Evolutionary conservation across 495 filamentous ascomycete species (phyloP).

Genomic region (Friedmanniomyces endolithicus): DNA sequence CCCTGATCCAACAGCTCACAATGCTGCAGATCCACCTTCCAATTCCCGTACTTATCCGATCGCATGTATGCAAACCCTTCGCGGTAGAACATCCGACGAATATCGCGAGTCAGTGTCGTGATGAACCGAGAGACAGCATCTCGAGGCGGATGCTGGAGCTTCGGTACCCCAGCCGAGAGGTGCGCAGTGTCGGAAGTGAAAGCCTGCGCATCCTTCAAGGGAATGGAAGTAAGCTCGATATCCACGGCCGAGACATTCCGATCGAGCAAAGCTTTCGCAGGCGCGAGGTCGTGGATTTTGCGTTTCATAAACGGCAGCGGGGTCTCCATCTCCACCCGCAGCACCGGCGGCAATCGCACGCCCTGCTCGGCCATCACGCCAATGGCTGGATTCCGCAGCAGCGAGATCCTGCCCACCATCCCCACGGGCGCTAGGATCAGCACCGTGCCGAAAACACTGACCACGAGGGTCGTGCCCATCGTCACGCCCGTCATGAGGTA

Average conservation of each 20-base stretch:
- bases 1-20: slow-evolving; percentile 10
- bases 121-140: not conserved
- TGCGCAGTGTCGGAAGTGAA: not conserved
- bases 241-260: not conserved
- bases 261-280: slow-evolving; percentile 3
- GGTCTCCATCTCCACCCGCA: not conserved
- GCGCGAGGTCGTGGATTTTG: not conserved
- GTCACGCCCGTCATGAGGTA: not conserved
- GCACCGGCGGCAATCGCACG: not conserved
- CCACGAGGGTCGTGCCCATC: not conserved
- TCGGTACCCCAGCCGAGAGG: not conserved
- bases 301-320: not conserved
- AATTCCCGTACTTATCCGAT: not conserved
- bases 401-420: slow-evolving; percentile 2
- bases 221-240: not conserved
- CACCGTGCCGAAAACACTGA: not conserved
- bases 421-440: slow-evolving; percentile 2
- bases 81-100: slow-evolving; percentile 7
- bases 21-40: slow-evolving; percentile 15
- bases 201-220: not conserved
- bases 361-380: too few relatives aligned
- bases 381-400: not conserved
- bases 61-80: slow-evolving; percentile 10
- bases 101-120: not conserved
- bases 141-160: not conserved